These are phyloP conservation scores for Allantophomopsis lycopodina DNA, from an alignment of 2,329 filamentous ascomycete genomes.

Conservation along the genomic window DNA sequence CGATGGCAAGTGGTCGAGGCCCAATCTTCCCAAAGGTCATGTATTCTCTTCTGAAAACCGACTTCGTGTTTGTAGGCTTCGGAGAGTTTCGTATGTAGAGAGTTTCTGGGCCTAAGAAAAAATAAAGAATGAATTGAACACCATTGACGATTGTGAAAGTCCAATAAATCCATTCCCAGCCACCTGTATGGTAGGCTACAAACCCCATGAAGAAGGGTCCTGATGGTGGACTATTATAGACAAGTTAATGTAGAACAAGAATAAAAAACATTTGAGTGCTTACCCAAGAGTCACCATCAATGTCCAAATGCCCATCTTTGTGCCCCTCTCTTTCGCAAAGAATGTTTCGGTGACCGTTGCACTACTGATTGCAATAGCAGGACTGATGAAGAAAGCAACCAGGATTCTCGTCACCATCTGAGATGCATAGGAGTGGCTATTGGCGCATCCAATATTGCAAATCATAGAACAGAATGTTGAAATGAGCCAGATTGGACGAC, in stretches of 20 bases:
- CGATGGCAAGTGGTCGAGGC: slow-evolving; percentile 28
- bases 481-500: slow-evolving; percentile 34
- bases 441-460: slow-evolving; percentile 36
- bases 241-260: background rate
- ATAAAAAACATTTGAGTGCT: slow-evolving; percentile 1
- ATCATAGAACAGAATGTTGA: slow-evolving; percentile 28
- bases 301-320: slow-evolving; percentile 41
- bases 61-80: background rate
- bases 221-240: slow-evolving; percentile 5
- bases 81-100: slow-evolving; percentile 30
- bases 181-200: slow-evolving; percentile 29
- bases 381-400: slow-evolving; percentile 36
- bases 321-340: slow-evolving; percentile 34
- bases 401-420: slow-evolving; percentile 33
- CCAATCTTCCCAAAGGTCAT: slow-evolving; percentile 35
- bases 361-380: slow-evolving; percentile 37
- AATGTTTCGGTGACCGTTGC: slow-evolving; percentile 41
- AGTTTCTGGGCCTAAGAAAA: slow-evolving; percentile 40
- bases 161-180: slow-evolving; percentile 40
- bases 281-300: slow-evolving; percentile 11
- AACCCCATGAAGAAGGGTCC: slow-evolving; percentile 19
- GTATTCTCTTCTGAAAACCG: slow-evolving; percentile 17
- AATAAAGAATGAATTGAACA: slow-evolving; percentile 38
- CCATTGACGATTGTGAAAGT: slow-evolving; percentile 42
- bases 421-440: slow-evolving; percentile 28